These are phyloP conservation scores for Quercus tomentella DNA, from an alignment of 331 rosid genomes.

Conservation along the genomic window DNA sequence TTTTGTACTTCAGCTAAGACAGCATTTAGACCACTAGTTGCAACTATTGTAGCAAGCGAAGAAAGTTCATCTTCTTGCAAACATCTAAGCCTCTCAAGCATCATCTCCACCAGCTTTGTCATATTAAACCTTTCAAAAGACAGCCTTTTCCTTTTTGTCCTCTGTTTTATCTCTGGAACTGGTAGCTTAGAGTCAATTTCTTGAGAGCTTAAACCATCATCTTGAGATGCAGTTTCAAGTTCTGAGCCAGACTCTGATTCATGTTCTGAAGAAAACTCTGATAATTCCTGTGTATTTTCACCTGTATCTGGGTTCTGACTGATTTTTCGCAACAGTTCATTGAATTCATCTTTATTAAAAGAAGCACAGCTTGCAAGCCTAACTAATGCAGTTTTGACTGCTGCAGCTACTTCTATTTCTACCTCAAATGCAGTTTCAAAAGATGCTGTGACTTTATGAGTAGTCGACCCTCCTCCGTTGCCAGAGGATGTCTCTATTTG, in stretches of 20 bases:
- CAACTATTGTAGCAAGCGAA: constrained; percentile 90
- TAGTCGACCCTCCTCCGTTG: constrained; percentile 54
- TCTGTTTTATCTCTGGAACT: constrained; percentile 31
- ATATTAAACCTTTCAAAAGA: constrained; percentile 48
- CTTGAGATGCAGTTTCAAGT: constrained; percentile 35
- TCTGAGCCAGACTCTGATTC: constrained; percentile 60
- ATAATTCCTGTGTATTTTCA: constrained; percentile 38
- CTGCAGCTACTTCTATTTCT: constrained; percentile 86
- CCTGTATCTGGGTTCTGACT: constrained; percentile 74
- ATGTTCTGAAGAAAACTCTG: constrained; percentile 51
- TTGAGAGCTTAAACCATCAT: constrained; percentile 27
- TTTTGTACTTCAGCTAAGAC: constrained; percentile 72
- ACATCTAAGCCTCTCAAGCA: constrained; percentile 78
- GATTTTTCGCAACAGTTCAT: constrained; percentile 67
- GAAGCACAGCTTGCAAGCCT: constrained; percentile 73
- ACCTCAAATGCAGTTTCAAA: constrained; percentile 94
- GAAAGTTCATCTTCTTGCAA: constrained; percentile 87
- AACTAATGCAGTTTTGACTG: constrained; percentile 74
- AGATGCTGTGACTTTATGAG: constrained; percentile 74
- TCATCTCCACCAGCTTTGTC: constrained; percentile 58
- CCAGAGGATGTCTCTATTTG: constrained; percentile 60
- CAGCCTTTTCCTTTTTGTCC: constrained; percentile 51
- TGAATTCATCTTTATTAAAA: constrained; percentile 64
- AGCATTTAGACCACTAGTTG: constrained; percentile 87
- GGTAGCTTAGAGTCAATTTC: constrained; percentile 36